phyloP scores from a whole-genome alignment of 768 basidiomycete genomes.

The Leccinum sublutescens region DNA sequence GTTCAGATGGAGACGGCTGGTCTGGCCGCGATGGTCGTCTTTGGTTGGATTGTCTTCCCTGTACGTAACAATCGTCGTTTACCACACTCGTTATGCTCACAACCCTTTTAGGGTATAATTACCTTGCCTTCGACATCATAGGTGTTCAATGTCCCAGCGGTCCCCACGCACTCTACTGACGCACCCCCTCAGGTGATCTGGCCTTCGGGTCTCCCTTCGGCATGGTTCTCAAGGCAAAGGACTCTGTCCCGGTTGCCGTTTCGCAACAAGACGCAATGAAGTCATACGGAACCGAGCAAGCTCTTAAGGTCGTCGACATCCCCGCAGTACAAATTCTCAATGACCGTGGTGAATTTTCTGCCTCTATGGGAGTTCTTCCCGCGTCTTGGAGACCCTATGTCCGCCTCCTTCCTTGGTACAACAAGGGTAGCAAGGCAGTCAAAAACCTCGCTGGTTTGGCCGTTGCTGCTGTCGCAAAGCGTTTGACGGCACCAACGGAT shows the following conservation, averaged over 20 bases:
- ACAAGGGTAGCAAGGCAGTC: constrained; percentile 62
- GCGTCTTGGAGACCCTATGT: constrained; percentile 67
- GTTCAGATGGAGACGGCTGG: constrained; percentile 64
- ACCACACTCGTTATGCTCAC: constrained; percentile 3
- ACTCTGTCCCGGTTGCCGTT: constrained; percentile 67
- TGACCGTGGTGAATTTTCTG: constrained; percentile 83
- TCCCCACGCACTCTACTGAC: neutral
- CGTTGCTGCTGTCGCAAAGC: constrained; percentile 74
- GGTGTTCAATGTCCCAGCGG: constrained; percentile 34
- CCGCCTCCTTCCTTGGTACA: constrained; percentile 73
- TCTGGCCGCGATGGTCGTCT: constrained; percentile 57
- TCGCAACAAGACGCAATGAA: constrained; percentile 54
- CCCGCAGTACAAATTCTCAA: constrained; percentile 87
- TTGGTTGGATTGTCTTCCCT: constrained; percentile 75
- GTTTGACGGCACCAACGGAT: constrained; percentile 67
- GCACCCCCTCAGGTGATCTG: constrained; percentile 47
- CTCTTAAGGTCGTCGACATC: constrained; percentile 53
- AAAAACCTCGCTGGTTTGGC: constrained; percentile 76
- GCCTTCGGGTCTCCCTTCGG: constrained; percentile 89
- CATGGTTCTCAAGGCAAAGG: constrained; percentile 75
- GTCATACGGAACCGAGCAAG: constrained; percentile 47
- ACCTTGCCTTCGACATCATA: constrained; percentile 74
- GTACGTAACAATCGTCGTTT: constrained; percentile 37
- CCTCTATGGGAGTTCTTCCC: constrained; percentile 78
- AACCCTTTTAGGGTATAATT: constrained; percentile 48